phyloP scores from a whole-genome alignment of 2,329 filamentous ascomycete genomes.

The Intubia oerlemansii region DNA sequence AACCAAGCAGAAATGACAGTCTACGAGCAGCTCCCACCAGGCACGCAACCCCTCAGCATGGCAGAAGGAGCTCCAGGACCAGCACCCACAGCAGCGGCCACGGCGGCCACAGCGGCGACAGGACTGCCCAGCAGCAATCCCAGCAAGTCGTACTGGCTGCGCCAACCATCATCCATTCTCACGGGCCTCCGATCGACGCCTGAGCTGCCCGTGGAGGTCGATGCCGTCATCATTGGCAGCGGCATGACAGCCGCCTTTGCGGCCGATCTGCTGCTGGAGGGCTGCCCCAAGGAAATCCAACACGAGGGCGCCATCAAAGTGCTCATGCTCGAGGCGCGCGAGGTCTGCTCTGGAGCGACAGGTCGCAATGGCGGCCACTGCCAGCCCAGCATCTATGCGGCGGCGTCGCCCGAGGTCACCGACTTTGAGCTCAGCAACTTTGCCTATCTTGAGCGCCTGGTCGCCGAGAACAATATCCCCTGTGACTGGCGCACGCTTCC shows the following conservation, averaged over 20 bases:
- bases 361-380: conserved; percentile 57
- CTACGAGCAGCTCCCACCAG: no score
- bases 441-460: conserved; percentile 32
- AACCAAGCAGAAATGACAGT: no score
- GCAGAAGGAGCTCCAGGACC: no score
- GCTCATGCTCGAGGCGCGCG: conserved; percentile 55
- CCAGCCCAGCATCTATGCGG: conserved; percentile 46
- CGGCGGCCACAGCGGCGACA: conserved; percentile 10
- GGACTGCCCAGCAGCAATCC: conserved; percentile 39
- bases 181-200: conserved; percentile 46
- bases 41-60: no score
- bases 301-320: no score
- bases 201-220: conserved; percentile 37
- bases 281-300: no score
- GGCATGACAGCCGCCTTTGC: conserved; percentile 60
- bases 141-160: conserved; percentile 54
- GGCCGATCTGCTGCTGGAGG: conserved; percentile 26
- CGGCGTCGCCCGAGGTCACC: conserved; percentile 33
- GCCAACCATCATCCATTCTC: conserved; percentile 40
- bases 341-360: conserved; percentile 68
- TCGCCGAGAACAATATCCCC: conserved; percentile 32
- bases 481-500: conserved; percentile 48
- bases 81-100: not conserved
- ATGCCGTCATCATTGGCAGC: conserved; percentile 52
- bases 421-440: conserved; percentile 56